These are phyloP conservation scores for Marchantia polymorpha DNA, from an alignment of 225 moss, liverwort and hornwort species.

Conservation along the genomic window DNA sequence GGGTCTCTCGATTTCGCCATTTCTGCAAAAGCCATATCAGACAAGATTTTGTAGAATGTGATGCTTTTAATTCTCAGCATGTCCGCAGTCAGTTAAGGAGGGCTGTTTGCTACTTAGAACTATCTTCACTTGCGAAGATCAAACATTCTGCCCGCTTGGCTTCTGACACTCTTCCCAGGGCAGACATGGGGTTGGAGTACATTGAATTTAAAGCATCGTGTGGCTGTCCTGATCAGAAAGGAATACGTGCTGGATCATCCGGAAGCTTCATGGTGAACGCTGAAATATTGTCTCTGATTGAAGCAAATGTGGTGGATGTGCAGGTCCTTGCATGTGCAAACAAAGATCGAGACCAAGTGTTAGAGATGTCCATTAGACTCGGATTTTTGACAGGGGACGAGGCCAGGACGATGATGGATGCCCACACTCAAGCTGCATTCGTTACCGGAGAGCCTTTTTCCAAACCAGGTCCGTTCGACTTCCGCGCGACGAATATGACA, in stretches of 20 bases:
- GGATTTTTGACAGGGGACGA: slow-evolving; percentile 91
- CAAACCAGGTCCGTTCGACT: slow-evolving; percentile 68
- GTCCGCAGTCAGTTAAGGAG: too few species aligned
- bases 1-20: background rate
- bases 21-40: too few species aligned
- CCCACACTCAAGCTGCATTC: slow-evolving; percentile 83
- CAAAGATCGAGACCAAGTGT: slow-evolving; percentile 74
- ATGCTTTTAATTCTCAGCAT: background rate
- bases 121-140: too few species aligned
- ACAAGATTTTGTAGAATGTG: background rate
- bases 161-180: too few species aligned
- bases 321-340: slow-evolving; percentile 96
- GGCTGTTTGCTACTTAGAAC: too few species aligned
- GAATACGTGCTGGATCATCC: too few species aligned
- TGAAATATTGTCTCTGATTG: too few species aligned
- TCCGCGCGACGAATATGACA: slow-evolving; percentile 70
- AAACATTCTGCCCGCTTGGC: too few species aligned
- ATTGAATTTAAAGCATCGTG: too few species aligned
- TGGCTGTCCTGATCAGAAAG: too few species aligned
- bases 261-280: too few species aligned
- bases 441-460: slow-evolving; percentile 84
- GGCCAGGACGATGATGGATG: slow-evolving; percentile 58
- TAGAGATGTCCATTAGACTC: slow-evolving; percentile 67
- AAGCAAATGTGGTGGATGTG: slow-evolving; percentile 7
- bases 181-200: too few species aligned